These are phyloP conservation scores for Bipolaris gigantea DNA, from an alignment of 2,329 filamentous ascomycete species.

Conservation along the genomic window DNA sequence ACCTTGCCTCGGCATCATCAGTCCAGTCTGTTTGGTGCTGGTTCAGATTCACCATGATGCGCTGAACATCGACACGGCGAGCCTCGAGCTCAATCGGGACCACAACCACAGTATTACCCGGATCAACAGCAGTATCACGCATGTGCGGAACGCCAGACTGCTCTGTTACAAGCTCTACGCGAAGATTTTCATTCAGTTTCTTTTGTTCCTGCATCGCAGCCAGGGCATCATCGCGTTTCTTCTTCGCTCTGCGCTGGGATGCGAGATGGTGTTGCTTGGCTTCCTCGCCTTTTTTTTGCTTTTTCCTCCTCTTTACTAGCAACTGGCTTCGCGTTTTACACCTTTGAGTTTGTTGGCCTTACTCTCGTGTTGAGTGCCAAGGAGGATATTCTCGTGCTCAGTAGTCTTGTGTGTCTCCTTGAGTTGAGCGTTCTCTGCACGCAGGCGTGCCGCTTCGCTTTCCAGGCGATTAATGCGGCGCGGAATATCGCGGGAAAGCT, in stretches of 20 bases:
- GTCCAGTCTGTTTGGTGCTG: slow-evolving; percentile 11
- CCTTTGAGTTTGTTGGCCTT: slow-evolving; percentile 21
- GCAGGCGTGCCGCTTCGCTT: slow-evolving; percentile 12
- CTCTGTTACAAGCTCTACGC: slow-evolving; percentile 16
- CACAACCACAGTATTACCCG: slow-evolving; percentile 13
- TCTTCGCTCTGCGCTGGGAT: slow-evolving; percentile 20
- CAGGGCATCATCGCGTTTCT: slow-evolving; percentile 18
- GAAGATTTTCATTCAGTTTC: slow-evolving; percentile 17
- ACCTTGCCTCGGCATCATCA: slow-evolving; percentile 11
- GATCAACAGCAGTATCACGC: slow-evolving; percentile 9
- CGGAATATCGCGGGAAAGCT: slow-evolving; percentile 7
- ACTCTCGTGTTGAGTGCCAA: slow-evolving; percentile 12
- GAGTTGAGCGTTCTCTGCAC: slow-evolving; percentile 11
- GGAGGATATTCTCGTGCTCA: slow-evolving; percentile 10
- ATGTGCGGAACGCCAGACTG: slow-evolving; percentile 17
- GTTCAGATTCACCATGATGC: slow-evolving; percentile 4
- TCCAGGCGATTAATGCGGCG: slow-evolving; percentile 16
- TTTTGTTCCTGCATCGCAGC: slow-evolving; percentile 10
- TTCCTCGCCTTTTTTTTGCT: slow-evolving; percentile 15
- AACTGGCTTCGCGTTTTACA: slow-evolving; percentile 20
- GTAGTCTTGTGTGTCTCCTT: slow-evolving; percentile 10
- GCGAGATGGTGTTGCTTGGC: slow-evolving; percentile 16
- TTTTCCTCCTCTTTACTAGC: slow-evolving; percentile 20
- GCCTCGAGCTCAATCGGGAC: slow-evolving; percentile 18
- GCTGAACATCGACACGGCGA: slow-evolving; percentile 13